phyloP scores from a whole-genome alignment of 2,329 filamentous ascomycete genomes.

The Plectosphaerella sp. region DNA sequence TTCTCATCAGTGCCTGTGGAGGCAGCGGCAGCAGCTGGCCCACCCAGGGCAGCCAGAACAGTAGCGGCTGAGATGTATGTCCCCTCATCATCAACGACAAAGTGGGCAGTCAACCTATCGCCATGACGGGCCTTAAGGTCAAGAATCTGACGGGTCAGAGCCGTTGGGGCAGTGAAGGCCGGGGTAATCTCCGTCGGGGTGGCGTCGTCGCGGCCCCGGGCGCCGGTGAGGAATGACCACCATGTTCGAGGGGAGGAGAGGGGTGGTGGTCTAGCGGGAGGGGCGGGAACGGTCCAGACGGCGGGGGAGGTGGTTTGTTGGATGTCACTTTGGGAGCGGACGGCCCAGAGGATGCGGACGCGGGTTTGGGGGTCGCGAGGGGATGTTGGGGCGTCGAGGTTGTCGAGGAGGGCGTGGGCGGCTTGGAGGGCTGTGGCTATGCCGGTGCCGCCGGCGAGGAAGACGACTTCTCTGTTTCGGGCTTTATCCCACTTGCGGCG shows the following conservation, averaged over 20 bases:
- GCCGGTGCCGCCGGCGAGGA: conserved; percentile 88
- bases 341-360: conserved; percentile 79
- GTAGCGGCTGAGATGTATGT: conserved; percentile 55
- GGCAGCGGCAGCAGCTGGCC: conserved; percentile 7
- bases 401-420: conserved; percentile 55
- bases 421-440: conserved; percentile 87
- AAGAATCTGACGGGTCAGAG: conserved; percentile 48
- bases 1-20: conserved; percentile 1
- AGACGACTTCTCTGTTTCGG: conserved; percentile 54
- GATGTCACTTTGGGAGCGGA: conserved; percentile 55
- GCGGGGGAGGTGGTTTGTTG: conserved; percentile 14
- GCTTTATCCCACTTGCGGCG: not conserved
- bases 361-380: conserved; percentile 22
- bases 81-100: conserved; percentile 79
- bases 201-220: not conserved
- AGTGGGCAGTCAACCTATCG: conserved; percentile 58
- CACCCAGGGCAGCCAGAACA: conserved; percentile 32
- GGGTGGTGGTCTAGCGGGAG: conserved; percentile 10
- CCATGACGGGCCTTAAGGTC: conserved; percentile 55
- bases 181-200: conserved; percentile 8
- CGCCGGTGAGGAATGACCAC: conserved; percentile 5
- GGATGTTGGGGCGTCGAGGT: conserved; percentile 9
- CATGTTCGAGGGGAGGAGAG: conserved; percentile 8
- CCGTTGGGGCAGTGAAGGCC: conserved; percentile 10
- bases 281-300: conserved; percentile 4